phyloP scores from a whole-genome alignment of 2,329 filamentous ascomycete species.

The Fusarium sp. region DNA sequence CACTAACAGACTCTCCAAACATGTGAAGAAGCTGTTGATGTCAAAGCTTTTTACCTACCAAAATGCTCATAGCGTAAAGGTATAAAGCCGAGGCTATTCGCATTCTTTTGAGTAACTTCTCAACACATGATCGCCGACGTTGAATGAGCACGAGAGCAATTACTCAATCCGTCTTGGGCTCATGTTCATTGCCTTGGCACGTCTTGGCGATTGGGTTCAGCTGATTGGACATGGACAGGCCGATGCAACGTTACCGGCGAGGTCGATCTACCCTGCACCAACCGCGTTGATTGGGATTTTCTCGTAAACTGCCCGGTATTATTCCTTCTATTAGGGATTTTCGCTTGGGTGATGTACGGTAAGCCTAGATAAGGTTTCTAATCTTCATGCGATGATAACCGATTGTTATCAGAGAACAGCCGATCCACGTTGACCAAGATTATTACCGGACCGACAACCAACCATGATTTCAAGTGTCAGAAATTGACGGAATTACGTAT shows the following conservation, averaged over 20 bases:
- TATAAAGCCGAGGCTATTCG: background rate
- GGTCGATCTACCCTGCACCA: background rate
- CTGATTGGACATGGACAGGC: background rate
- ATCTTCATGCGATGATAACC: background rate
- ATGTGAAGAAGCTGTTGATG: background rate
- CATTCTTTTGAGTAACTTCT: background rate
- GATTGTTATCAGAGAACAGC: too few relatives aligned
- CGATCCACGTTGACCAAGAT: background rate
- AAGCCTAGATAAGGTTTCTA: background rate
- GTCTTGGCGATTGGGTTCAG: background rate
- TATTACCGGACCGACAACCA: background rate
- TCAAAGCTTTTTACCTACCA: background rate
- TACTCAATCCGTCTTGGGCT: background rate
- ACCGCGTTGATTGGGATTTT: background rate
- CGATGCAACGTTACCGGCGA: background rate
- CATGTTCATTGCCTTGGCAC: background rate
- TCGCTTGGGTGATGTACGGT: background rate
- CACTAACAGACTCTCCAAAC: background rate
- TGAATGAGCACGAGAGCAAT: background rate
- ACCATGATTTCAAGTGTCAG: background rate
- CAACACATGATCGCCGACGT: background rate
- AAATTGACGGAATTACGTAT: background rate
- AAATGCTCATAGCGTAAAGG: background rate
- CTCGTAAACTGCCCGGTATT: background rate
- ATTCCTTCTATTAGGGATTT: background rate